phyloP scores from a whole-genome alignment of 371 early-diverging fungal genomes.

The Mortierella sp. region DNA sequence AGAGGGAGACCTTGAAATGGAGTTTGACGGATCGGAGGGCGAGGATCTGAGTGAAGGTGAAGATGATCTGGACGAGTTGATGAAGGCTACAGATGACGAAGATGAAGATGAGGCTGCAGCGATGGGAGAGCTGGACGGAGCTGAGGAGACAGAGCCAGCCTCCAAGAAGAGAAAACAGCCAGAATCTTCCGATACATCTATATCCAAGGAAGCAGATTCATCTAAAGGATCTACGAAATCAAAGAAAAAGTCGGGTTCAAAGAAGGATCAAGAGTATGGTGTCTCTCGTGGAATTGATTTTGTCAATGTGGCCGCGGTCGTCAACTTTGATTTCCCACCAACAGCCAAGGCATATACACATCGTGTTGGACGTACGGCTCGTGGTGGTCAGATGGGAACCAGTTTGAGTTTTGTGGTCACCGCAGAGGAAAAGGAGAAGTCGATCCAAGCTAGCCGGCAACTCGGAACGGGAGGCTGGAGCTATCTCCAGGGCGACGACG shows the following conservation, averaged over 20 bases:
- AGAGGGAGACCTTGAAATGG: conserved; percentile 53
- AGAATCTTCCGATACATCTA: conserved; percentile 17
- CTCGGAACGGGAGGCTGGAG: conserved; percentile 40
- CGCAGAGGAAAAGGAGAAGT: conserved; percentile 58
- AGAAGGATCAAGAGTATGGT: conserved; percentile 89
- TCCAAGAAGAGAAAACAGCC: conserved; percentile 47
- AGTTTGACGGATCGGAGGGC: conserved; percentile 51
- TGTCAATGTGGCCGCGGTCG: conserved; percentile 90
- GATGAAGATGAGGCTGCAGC: conserved; percentile 43
- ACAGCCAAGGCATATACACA: conserved; percentile 94
- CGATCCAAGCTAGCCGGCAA: conserved; percentile 42
- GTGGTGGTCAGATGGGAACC: conserved; percentile 92
- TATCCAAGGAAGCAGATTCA: conserved; percentile 1
- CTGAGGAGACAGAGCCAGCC: conserved; percentile 6
- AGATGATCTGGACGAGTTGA: conserved; percentile 50
- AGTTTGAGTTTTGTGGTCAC: conserved; percentile 86
- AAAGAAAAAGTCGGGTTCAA: conserved; percentile 56
- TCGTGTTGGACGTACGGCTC: conserved; percentile 97
- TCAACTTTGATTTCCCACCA: conserved; percentile 98
- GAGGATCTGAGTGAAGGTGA: conserved; percentile 38
- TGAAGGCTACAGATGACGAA: conserved; percentile 42
- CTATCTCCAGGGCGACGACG: conserved; percentile 60
- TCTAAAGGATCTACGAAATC: conserved; percentile 33
- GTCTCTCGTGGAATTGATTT: conserved; percentile 99
- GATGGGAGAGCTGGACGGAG: conserved; percentile 37